A percentile compares a stretch with the other conserved stretches of the same genome.
Conservation (phyloP, 75 land plant species). For the Azolla pinnata region DNA sequence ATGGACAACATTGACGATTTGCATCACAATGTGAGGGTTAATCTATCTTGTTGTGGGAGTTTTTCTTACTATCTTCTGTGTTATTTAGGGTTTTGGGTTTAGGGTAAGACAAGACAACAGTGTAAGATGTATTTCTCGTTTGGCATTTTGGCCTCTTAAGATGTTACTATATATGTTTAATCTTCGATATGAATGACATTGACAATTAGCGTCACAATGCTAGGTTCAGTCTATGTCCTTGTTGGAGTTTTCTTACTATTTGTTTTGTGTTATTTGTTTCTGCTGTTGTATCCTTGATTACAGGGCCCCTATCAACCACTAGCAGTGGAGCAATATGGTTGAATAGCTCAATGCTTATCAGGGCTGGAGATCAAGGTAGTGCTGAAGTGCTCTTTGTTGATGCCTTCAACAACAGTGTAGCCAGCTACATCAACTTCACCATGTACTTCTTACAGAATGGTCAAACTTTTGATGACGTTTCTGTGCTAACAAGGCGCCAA, state of each 20-base stretch:
- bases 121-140: no score
- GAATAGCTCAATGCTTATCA: not conserved
- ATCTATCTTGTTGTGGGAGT: no score
- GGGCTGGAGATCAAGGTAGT: conserved; percentile 2
- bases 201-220: no score
- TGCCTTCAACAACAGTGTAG: conserved; percentile 7
- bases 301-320: not conserved
- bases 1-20: no score
- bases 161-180: no score
- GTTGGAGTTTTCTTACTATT: not conserved
- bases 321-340: not conserved
- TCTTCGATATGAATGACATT: no score
- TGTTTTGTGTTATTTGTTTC: not conserved
- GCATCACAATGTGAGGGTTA: no score
- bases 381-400: conserved; percentile 4
- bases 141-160: no score
- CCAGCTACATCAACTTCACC: conserved; percentile 1
- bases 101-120: no score
- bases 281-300: not conserved
- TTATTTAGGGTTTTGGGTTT: no score
- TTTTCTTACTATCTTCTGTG: no score
- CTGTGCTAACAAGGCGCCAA: not conserved
- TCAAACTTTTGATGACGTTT: not conserved
- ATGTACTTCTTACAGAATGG: conserved; percentile 5
- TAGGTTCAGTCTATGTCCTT: no score